Evolutionary conservation across 169 alveolate species (phyloP), one percentile per base, ranked within the genome.

Genomic region (Cryptosporidium tyzzeri): DNA sequence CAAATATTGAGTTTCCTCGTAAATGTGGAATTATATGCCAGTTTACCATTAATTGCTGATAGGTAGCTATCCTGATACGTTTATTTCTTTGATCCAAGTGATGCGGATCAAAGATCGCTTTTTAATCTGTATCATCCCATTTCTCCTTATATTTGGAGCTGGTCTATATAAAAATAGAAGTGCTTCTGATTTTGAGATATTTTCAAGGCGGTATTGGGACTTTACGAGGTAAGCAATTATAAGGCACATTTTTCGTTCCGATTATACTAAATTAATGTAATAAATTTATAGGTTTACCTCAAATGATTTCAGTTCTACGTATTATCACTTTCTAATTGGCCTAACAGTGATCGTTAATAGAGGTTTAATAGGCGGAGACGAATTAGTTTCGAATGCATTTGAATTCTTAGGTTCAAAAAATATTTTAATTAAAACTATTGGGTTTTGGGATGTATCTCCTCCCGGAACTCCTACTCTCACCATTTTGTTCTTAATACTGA

Each of bases 381-480:
- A 45, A 21, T 23, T 70, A 23, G 65, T 70, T 29, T 45, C 39
- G 3, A 70, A 70, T 45, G 37, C 16, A 21, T 29, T 65, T 16
- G 71, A 37, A 37, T n/a, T 65, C 3, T 65, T 65, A 12, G 71
- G 71, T 37, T 7, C 45, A n/a, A 21, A 51, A 41, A 48, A 70
- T 23, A 18, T 51, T 23, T 44, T 71, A 23, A 51, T 18, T 35
- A 55, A 45, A 18, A 26, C 48, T 0, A 21, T 71, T 3, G n/a
- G 26, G 26, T 71, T 71, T 51, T 71, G 69, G 85, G 48, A 29
- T 50, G 21, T 45, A 12, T 71, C 85, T 71, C 85, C 85, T 31
- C 21, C 41, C 9, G 85, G 85, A 50, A 71, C 85, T 23, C 85
- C 85, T 51, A 71, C 85, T 45, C 67, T 71, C 51, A 71, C 85